These are phyloP conservation scores for Daldinia concentrica DNA, from an alignment of 495 filamentous ascomycete genomes.

Conservation along the genomic window DNA sequence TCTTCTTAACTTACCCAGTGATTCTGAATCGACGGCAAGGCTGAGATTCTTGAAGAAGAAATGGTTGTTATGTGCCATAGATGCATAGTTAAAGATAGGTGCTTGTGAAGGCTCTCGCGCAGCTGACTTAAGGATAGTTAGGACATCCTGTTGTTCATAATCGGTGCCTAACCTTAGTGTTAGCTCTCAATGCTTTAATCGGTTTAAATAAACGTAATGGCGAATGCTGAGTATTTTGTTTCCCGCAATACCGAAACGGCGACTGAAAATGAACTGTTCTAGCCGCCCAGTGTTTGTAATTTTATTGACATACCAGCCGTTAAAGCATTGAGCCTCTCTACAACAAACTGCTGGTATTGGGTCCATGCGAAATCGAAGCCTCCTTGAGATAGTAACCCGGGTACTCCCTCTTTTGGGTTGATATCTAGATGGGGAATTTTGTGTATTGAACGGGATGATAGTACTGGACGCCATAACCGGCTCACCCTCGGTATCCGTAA, in stretches of 20 bases:
- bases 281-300: neutral
- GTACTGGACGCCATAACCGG: constrained; percentile 36
- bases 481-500: constrained; percentile 54
- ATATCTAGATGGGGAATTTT: constrained; percentile 64
- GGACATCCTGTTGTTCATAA: constrained; percentile 63
- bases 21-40: neutral
- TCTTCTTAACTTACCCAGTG: constrained; percentile 36
- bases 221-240: neutral
- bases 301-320: constrained; percentile 68
- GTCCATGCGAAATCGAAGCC: constrained; percentile 82
- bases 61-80: constrained; percentile 95
- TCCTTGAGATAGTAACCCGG: constrained; percentile 69
- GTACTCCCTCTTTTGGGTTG: constrained; percentile 68
- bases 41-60: constrained; percentile 79
- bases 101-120: constrained; percentile 82
- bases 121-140: constrained; percentile 76
- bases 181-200: constrained; percentile 8
- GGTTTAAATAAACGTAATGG: neutral
- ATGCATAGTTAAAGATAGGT: constrained; percentile 90
- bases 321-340: constrained; percentile 77
- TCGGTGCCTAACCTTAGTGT: constrained; percentile 60
- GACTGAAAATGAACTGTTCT: neutral
- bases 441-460: constrained; percentile 54
- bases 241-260: neutral
- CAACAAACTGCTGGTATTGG: constrained; percentile 76